Base-by-base conservation (phyloP, 805 yeast genomes). In the Yarrowia sp. region DNA sequence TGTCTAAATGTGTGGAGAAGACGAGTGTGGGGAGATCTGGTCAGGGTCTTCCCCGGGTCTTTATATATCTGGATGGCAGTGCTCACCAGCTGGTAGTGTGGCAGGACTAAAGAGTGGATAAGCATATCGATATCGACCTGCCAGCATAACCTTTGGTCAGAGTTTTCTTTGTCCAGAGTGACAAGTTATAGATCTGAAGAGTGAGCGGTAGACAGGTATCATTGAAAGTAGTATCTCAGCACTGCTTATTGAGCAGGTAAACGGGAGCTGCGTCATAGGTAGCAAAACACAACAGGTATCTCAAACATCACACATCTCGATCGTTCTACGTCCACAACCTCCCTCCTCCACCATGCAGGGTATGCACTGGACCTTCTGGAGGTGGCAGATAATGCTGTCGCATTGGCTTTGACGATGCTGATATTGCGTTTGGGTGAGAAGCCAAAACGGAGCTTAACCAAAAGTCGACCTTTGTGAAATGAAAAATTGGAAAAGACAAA, bases 101-200 rank as follows among this genome's bases (percentile, higher is more conserved):
- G 59, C 55, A 50, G 56, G 42, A 35, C 42, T 22, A 46, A 10
- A 9, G 22, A 40, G 61, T 56, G 63, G 63, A 56, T 56, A 56
- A 56, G 63, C 63, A 56, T 56, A 56, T 56, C 63, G 49, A 42
- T 41, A 32, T 42, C 40, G 59, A n/a, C 56, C 5, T 46, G 50
- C 32, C 32, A 22, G 22, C 50, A 11, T 46, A 46, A 22, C 50
- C 35, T 19, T 46, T 46, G n/a, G 9, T 15, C 5, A 50, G 56
- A 35, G 22, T 32, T 16, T 35, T 15, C 53, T 49, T 49, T 49
- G 53, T 49, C 19, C 12, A 22, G 50, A 46, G 38, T 26, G 19
- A 9, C 40, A 32, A 40, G 19, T 19, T 46, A 22, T 45, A 19
- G 50, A 46, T 46, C 50, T 46, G n/a, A 22, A 5, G 32, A 8